Percentiles rank a stretch among this genome's conserved stretches.
Conservation (phyloP, 305 asterid genomes). For the Stenogyne calaminthoides region DNA sequence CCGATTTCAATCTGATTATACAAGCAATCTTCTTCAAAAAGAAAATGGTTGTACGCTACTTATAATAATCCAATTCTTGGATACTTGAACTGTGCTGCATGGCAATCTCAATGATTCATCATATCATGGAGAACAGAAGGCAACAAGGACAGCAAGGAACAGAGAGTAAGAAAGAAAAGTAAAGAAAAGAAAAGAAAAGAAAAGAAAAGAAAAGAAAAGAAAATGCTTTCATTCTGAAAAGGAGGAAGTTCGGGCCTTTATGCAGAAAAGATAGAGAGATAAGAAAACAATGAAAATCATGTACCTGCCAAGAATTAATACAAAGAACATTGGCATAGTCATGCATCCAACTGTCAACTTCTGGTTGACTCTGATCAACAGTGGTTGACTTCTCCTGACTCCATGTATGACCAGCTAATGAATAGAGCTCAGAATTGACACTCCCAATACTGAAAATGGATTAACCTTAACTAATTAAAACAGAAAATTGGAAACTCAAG, state of each 20-base stretch:
- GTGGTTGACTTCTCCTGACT: slow-evolving; percentile 38
- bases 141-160: not conserved
- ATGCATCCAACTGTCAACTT: slow-evolving; percentile 64
- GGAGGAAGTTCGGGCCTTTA: not conserved
- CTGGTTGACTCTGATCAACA: slow-evolving; percentile 38
- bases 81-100: not conserved
- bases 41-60: not conserved
- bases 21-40: not conserved
- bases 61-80: not conserved
- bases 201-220: not conserved
- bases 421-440: slow-evolving; percentile 78
- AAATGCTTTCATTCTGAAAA: slow-evolving; percentile 16
- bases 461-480: slow-evolving; percentile 19
- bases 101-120: not conserved
- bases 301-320: slow-evolving; percentile 98
- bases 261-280: slow-evolving; percentile 10
- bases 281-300: slow-evolving; percentile 24
- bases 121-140: not conserved
- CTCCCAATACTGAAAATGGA: slow-evolving; percentile 79
- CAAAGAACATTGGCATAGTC: slow-evolving; percentile 79
- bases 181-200: too few relatives aligned
- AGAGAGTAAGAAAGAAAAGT: not conserved
- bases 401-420: slow-evolving; percentile 73
- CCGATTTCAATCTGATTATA: not conserved
- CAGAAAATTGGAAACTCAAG: not conserved